Base-by-base conservation (phyloP, 345 rosid genomes). In the Eucalyptus erythrocorys region DNA sequence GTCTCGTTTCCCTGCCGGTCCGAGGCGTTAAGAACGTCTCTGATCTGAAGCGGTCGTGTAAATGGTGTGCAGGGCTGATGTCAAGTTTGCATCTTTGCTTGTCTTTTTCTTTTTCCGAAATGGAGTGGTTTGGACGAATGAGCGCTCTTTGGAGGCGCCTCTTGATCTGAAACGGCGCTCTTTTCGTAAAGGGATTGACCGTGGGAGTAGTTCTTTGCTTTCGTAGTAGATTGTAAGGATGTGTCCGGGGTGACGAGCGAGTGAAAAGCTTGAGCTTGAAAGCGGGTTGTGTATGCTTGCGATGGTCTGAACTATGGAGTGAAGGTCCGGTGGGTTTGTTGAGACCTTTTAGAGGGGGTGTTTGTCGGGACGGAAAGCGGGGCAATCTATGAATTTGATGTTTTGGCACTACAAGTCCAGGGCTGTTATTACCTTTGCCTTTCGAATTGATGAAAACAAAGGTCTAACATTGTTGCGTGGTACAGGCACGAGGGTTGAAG, bases 401-500 rank as follows among this genome's bases (percentile, higher is more conserved):
- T 21, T 37, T 76, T 3, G 82, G 47, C 82, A 76, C 47, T 1
- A 21, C 13, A 76, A 76, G 47, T 76, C 47, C 14, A 76, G 47
- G 47, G 10, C n/a, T 76, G 8, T 76, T 76, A 2, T 21, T 76
- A 3, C 82, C 82, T 37, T 76, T 10, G 3, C 82, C 45, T 37
- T 19, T 71, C 0, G 24, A 34, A 71, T 71, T 71, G 4, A 5
- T 4, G 45, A 71, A 71, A 71, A 10, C 81, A 5, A 2, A 19
- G 82, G 26, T 76, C 82, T 76, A 37, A 76, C 26, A 1, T 37
- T 76, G 82, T 37, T 76, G 26, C 0, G 15, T 37, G 82, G 45
- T 3, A 34, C 92, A 95, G 98, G 98, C 98, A 27, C 95, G 98
- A 86, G 98, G 98, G 48, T 93, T 96, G 97, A 96, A 96, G 94